Percentiles rank a stretch among this genome's conserved stretches.
These are phyloP conservation scores for Umbelopsis vinacea DNA, from an alignment of 192 early-diverging fungal genomes.

Conservation along the genomic window DNA sequence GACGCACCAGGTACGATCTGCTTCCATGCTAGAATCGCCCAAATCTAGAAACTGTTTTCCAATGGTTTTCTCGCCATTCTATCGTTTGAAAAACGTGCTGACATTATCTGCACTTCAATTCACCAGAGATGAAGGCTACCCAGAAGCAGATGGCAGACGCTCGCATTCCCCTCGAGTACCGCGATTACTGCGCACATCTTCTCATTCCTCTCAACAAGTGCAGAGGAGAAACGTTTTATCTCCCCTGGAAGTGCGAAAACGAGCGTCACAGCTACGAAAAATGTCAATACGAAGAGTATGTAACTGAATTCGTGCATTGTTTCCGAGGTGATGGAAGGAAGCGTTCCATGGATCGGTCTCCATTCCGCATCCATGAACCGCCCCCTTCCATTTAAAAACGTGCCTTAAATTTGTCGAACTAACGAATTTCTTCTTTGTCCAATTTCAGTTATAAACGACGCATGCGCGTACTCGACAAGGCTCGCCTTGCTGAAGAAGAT, in stretches of 20 bases:
- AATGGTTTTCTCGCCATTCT: background rate
- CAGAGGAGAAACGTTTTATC: constrained; percentile 78
- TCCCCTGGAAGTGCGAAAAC: constrained; percentile 94
- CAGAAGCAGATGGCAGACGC: constrained; percentile 85
- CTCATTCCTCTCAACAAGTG: constrained; percentile 93
- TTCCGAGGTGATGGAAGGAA: background rate
- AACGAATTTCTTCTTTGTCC: background rate
- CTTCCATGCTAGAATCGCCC: background rate
- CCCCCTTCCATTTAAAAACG: too few relatives aligned
- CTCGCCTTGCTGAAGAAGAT: constrained; percentile 36
- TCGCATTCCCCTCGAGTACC: constrained; percentile 81
- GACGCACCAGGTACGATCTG: constrained; percentile 18
- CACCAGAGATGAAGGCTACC: constrained; percentile 83
- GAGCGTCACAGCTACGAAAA: constrained; percentile 90
- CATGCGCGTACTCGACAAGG: constrained; percentile 38
- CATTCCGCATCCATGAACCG: too few relatives aligned
- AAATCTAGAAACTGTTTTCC: background rate
- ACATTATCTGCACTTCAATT: background rate
- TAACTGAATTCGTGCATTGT: constrained; percentile 1
- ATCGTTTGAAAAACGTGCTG: background rate
- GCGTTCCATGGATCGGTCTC: too few relatives aligned
- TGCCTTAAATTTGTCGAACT: background rate
- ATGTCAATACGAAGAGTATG: constrained; percentile 94
- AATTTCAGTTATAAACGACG: constrained; percentile 42
- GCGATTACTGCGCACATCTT: constrained; percentile 95